Evolutionary conservation across 495 filamentous ascomycete genomes (phyloP), one percentile per base, ranked within the genome.

Genomic region (Penicillium herquei): DNA sequence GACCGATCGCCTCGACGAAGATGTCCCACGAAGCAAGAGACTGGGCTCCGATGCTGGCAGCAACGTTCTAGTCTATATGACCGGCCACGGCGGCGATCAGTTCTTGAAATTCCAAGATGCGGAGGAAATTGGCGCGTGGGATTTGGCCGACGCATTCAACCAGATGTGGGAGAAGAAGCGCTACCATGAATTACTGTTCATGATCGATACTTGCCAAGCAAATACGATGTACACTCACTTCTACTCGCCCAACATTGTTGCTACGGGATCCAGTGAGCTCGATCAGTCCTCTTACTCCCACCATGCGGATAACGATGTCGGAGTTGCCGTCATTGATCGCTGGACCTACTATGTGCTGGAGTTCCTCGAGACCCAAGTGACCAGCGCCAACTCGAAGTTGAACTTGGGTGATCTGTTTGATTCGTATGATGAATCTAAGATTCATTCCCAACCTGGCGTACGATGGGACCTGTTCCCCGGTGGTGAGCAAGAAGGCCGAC

Each of bases 81-180:
- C 94, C 5, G 94, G 94, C 4, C 94, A 98, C 64, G 94, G 94
- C 16, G 94, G 94, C n/a, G 96, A 97, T 65, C 91, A 96, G 71
- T 98, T 98, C 67, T 73, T 98, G 54, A 98, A 98, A 70, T 98
- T 98, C 70, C 94, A 98, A 68, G 94, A 98, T 58, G 88, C 91
- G 26, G 94, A 98, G 75, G 94, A 98, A 72, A 97, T 98, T 45
- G 91, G 91, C 54, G 90, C 91, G 0, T 97, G 93, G 73, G 94
- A 98, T 77, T 74, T 98, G 49, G 94, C 94, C 26, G 90, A 98
- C 76, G 94, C 95, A 11, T 98, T 98, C 70, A 93, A 93, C 71
- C 94, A 98, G 81, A 98, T 98, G 94, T 97, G 92, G 91, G 95
- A 98, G 78, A 98, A 98, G 85, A 92, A 92, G 76, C 82, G 94